These are phyloP conservation scores for Coemansia sp. DNA, from an alignment of 192 early-diverging fungal genomes.

Conservation along the genomic window DNA sequence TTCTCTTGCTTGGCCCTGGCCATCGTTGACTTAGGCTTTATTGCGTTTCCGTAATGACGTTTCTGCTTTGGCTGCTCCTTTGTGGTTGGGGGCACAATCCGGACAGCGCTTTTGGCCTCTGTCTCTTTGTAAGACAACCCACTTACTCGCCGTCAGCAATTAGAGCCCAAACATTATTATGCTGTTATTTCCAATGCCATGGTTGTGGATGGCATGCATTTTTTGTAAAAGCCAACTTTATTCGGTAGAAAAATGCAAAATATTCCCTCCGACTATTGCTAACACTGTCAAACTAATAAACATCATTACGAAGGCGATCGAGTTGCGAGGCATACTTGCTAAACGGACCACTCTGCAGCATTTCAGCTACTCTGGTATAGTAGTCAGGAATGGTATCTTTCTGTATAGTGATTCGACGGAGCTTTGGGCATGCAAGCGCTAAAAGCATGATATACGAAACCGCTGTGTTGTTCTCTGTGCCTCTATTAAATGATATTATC, in stretches of 20 bases:
- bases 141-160: too few relatives aligned
- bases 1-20: too few relatives aligned
- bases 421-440: conserved; percentile 1
- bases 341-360: not conserved
- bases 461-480: not conserved
- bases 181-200: too few relatives aligned
- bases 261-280: not conserved
- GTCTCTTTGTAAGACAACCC: too few relatives aligned
- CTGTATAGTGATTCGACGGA: not conserved
- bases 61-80: too few relatives aligned
- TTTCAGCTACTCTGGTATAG: not conserved
- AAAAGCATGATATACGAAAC: not conserved
- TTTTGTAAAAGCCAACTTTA: too few relatives aligned
- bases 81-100: too few relatives aligned
- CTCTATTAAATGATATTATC: not conserved
- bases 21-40: too few relatives aligned
- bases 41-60: too few relatives aligned
- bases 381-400: not conserved
- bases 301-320: not conserved
- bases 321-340: not conserved
- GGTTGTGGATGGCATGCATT: too few relatives aligned
- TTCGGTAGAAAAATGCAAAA: not conserved
- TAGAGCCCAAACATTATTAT: too few relatives aligned
- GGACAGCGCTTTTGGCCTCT: too few relatives aligned
- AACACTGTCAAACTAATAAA: not conserved